These are phyloP conservation scores for Sporothrix phasma DNA, from an alignment of 2,329 filamentous ascomycete species.

Conservation along the genomic window DNA sequence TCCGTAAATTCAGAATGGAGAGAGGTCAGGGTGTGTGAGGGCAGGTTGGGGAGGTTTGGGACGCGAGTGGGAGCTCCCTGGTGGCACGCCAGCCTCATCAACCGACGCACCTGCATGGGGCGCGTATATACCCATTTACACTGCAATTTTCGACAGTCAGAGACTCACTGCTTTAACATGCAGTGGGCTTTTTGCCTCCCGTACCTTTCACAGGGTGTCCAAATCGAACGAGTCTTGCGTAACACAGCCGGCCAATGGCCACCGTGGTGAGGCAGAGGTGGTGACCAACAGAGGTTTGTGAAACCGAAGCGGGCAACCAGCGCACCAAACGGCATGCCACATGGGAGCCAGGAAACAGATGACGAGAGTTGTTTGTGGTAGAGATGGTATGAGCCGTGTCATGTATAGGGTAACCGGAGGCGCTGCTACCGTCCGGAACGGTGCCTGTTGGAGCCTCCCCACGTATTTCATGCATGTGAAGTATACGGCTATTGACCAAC, in stretches of 20 bases:
- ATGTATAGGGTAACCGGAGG: neutral
- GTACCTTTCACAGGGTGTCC: neutral
- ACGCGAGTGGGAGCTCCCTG: neutral
- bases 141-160: neutral
- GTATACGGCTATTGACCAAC: neutral
- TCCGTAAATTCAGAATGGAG: neutral
- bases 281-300: neutral
- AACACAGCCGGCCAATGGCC: neutral
- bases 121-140: neutral
- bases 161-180: neutral
- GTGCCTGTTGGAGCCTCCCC: neutral
- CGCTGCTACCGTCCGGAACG: neutral
- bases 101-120: neutral
- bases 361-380: neutral
- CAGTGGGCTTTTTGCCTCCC: neutral
- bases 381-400: neutral
- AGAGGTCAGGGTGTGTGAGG: neutral
- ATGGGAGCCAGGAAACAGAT: neutral
- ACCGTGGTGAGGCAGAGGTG: neutral
- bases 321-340: neutral
- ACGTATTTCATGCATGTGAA: neutral
- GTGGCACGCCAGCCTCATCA: conserved; percentile 6
- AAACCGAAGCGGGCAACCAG: neutral
- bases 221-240: neutral
- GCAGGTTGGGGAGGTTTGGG: neutral